Base-by-base conservation (phyloP, 2,329 filamentous ascomycete species). In the Cercospora zeina region DNA sequence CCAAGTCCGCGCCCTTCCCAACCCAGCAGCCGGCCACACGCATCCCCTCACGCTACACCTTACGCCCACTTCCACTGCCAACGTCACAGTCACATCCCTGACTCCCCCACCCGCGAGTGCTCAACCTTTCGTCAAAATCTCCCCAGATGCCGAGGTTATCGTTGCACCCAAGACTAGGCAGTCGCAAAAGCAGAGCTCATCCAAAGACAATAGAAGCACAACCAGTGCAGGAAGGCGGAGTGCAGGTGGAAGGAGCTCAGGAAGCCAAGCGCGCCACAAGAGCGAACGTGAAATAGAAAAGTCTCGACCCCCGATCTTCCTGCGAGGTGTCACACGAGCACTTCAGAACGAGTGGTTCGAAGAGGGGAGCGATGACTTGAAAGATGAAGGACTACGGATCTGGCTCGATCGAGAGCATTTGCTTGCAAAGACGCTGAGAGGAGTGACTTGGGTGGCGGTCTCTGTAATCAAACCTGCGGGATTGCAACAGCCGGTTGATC, bases 21-120 rank as follows among this genome's bases (percentile, higher is more conserved):
- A 97, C 75, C 93, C 93, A 16, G 66, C 69, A 10, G 79, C 82
- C 24, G 80, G 73, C 2, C 79, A 82, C 36, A 79, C 87, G 30
- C 93, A 99, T 75, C 89, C 93, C 11, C 80, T 99, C 66, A 96
- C 93, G 1, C 82, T 99, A 19, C 95, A 99, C 75, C 83, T 99
- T 0, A 97, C 95, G 10, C 93, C 93, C 1, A 97, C 93, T 0
- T 96, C 93, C 3, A 96, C 93, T 1, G 96, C 95, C 9, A 97
- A 93, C 72, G 92, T 99, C 65, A 87, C 87, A 60, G 85, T 97
- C 8, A 86, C 91, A 6, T 92, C 91, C 1, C 80, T 99, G n/a
- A 86, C 89, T 1, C 95, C 95, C 1, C 80, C 86, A 0, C 86
- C 87, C 3, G 76, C 89, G 1, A 80, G 85, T 2, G 85, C 87